These are phyloP conservation scores for Boletus patriciae DNA, from an alignment of 768 basidiomycete species.

Conservation along the genomic window DNA sequence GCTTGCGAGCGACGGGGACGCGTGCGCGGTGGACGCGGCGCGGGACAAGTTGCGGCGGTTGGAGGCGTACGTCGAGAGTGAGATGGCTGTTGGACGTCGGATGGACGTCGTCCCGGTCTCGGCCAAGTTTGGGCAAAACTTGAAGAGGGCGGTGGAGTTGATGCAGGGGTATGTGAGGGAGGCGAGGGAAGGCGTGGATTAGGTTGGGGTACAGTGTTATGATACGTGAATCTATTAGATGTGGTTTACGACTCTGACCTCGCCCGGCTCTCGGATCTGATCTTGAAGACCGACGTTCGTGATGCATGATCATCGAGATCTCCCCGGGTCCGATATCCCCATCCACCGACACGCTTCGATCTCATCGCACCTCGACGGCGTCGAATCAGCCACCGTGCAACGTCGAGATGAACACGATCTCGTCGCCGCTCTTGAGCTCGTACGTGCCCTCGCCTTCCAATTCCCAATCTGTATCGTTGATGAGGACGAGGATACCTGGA, in stretches of 20 bases:
- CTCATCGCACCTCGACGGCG: too few species aligned
- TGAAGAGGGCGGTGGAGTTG: conserved; percentile 63
- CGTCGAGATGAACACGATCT: conserved; percentile 96
- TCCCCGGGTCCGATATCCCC: neutral
- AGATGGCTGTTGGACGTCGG: conserved; percentile 38
- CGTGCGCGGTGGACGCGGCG: conserved; percentile 51
- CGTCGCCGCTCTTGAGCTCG: conserved; percentile 71
- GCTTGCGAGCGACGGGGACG: conserved; percentile 51
- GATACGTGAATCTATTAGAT: neutral
- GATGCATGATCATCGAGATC: neutral
- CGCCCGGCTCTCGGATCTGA: neutral
- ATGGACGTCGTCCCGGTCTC: conserved; percentile 80
- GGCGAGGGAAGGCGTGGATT: conserved; percentile 32
- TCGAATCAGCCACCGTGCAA: conserved; percentile 61
- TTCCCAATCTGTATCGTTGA: conserved; percentile 98
- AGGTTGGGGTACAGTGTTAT: neutral
- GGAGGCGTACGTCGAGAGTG: conserved; percentile 53
- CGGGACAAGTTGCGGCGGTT: conserved; percentile 55
- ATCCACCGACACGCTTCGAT: neutral
- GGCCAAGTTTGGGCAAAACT: conserved; percentile 83
- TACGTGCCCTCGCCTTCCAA: conserved; percentile 93
- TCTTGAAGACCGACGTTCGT: neutral
- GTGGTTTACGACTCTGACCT: neutral
- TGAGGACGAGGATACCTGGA: conserved; percentile 93
- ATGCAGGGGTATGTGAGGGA: conserved; percentile 68